phyloP scores from a whole-genome alignment of 2,329 filamentous ascomycete genomes.

The Claviceps africana region DNA sequence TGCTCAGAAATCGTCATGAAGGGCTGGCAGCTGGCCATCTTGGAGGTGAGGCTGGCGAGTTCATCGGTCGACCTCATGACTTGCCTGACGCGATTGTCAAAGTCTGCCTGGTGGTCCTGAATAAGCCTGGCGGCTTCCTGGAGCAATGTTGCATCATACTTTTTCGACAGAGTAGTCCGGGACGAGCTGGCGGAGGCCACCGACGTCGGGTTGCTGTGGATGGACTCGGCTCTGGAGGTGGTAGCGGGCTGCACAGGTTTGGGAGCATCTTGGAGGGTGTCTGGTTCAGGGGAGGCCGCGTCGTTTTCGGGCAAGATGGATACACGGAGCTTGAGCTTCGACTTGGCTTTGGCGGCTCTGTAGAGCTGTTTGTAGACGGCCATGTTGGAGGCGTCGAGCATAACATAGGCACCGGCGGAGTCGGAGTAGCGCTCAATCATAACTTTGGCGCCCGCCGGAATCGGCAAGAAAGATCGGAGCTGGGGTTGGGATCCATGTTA shows the following conservation, averaged over 20 bases:
- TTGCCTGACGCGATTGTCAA: constrained; percentile 15
- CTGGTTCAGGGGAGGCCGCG: constrained; percentile 23
- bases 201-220: constrained; percentile 8
- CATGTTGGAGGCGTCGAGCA: constrained; percentile 61
- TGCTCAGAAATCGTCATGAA: background rate
- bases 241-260: constrained; percentile 22
- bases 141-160: constrained; percentile 14
- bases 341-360: constrained; percentile 92
- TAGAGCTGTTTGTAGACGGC: constrained; percentile 94
- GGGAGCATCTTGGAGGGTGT: constrained; percentile 37
- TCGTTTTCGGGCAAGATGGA: constrained; percentile 29
- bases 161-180: constrained; percentile 12
- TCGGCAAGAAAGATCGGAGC: constrained; percentile 23
- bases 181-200: constrained; percentile 5
- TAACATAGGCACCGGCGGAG: constrained; percentile 68
- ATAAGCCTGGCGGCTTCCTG: constrained; percentile 15
- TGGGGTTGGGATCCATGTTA: constrained; percentile 6
- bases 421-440: constrained; percentile 90
- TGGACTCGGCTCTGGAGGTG: background rate
- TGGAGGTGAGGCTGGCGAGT: constrained; percentile 4
- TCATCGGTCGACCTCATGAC: constrained; percentile 13
- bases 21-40: constrained; percentile 1
- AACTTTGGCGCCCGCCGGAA: constrained; percentile 24
- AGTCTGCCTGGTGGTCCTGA: constrained; percentile 12
- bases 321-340: constrained; percentile 83